Base-by-base conservation (phyloP, 106 monocot species). In the Triglochin maritima region DNA sequence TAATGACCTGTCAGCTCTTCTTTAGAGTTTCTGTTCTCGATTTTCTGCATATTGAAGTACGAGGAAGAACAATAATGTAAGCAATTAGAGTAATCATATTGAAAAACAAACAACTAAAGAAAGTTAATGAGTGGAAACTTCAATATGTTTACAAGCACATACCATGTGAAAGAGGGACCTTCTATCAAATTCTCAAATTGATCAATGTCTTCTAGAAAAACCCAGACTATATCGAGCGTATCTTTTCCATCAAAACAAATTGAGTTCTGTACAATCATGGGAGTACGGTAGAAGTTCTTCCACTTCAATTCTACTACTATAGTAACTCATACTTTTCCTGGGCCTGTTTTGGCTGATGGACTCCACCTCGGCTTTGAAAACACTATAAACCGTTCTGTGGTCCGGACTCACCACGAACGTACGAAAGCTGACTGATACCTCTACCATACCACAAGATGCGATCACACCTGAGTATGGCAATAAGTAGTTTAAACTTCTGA, bases 351-450 rank as follows among this genome's bases (percentile, higher is more conserved):
- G 72, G 55, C 58, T 77, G 14, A 82, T 80, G 62, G 68, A 70
- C 74, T 88, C 84, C 48, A 88, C 88, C 74, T 88, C 79, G 6
- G 88, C 88, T 11, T 62, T 56, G 64, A 88, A 88, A 54, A 88
- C 66, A 66, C 88, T 72, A 63, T 82, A 88, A 16, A 88, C 88
- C 1, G 88, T 84, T 62, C 88, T 82, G 60, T 88, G 88, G 50
- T 88, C 88, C 3, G 88, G 88, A 88, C 47, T 88, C 84, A 8
- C 88, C 88, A 12, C 88, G 88, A 45, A 84, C 88, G 64, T 88
- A 88, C 16, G 88, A 82, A 61, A 84, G 60, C 74, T 88, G 88
- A 68, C 54, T 72, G 11, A 88, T 71, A 16, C 88, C 88, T 75
- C 88, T 79, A 16, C 88, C 88, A 60, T 77, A 77, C 88, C 88